Evolutionary conservation across 805 yeast species (phyloP), one percentile per base, ranked within the genome.

Genomic region (Suhomyces emberorum): DNA sequence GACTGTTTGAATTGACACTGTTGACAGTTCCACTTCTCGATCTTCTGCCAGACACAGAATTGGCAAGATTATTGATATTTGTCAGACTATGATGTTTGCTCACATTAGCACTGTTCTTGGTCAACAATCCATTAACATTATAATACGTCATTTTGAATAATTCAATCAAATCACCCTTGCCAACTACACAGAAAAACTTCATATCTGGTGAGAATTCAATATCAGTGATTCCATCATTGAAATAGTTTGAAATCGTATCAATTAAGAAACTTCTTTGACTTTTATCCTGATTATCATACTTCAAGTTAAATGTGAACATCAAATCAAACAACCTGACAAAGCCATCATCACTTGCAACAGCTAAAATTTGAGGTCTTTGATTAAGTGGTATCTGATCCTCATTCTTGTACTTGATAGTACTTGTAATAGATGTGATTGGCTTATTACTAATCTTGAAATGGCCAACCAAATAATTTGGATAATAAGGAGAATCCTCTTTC

Each of bases 301-400:
- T 53, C 14, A 33, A 28, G 14, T 49, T 53, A 33, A 47, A 47
- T 4, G 72, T 60, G 15, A 57, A 52, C 15, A 58, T 44, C 26
- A 81, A 52, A 51, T 81, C 82, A 31, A 83, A 61, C 12, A 83
- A 47, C 31, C 83, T 60, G 17, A 80, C 59, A 42, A 72, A 73
- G 2, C 88, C 93, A 51, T 82, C 88, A 42, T 77, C 83, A 5
- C 78, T 64, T 0, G 83, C 75, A n/a, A 79, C 51, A 0, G 79
- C 74, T 6, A 76, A 35, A 4, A 74, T 49, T 47, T 55, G 55
- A 32, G 54, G 86, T 70, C 46, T 75, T 65, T 37, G 15, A 15
- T 24, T 24, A 14, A 7, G 14, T 4, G 15, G 11, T 6, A 22
- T 31, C 4, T 16, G 16, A 7, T 38, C 38, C 6, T 22, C 25